Evolutionary conservation across 2,329 filamentous ascomycete genomes (phyloP).

Genomic region (Colletotrichum tropicale): DNA sequence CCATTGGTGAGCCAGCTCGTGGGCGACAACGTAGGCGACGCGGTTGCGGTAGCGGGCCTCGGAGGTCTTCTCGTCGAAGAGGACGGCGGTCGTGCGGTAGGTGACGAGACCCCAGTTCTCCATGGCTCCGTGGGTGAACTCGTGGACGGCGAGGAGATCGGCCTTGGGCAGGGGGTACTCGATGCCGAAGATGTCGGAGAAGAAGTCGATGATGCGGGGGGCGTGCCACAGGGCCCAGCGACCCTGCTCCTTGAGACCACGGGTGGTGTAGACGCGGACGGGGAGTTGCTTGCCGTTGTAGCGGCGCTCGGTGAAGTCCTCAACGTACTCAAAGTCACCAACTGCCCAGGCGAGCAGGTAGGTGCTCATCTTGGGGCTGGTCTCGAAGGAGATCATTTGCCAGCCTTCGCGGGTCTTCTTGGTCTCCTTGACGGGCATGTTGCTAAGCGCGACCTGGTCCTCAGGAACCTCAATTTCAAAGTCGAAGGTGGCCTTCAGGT

Average conservation of each 20-base stretch:
- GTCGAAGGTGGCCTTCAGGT: constrained; percentile 95
- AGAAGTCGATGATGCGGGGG: constrained; percentile 93
- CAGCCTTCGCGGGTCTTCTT: constrained; percentile 65
- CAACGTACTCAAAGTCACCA: constrained; percentile 96
- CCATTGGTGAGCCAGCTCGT: constrained; percentile 96
- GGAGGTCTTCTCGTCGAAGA: constrained; percentile 94
- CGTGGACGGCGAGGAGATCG: constrained; percentile 88
- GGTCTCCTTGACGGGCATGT: constrained; percentile 87
- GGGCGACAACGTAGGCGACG: constrained; percentile 96
- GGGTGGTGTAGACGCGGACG: constrained; percentile 94
- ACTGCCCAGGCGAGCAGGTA: constrained; percentile 93
- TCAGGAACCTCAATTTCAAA: constrained; percentile 90
- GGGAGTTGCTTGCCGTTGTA: constrained; percentile 93
- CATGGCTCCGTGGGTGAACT: constrained; percentile 89
- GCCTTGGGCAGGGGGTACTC: constrained; percentile 94
- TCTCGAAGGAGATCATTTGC: constrained; percentile 80
- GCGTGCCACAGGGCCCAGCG: constrained; percentile 89
- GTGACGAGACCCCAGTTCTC: constrained; percentile 98
- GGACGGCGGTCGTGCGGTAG: constrained; percentile 90
- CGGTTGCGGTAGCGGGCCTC: constrained; percentile 91
- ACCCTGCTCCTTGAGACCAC: constrained; percentile 91
- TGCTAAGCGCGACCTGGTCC: constrained; percentile 87
- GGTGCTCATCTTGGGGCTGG: constrained; percentile 88
- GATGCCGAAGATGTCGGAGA: constrained; percentile 91
- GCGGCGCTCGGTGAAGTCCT: constrained; percentile 85